Percentiles rank a stretch among this genome's conserved stretches.
These are phyloP conservation scores for Strobilomyces confusus DNA, from an alignment of 768 basidiomycete genomes.

Conservation along the genomic window DNA sequence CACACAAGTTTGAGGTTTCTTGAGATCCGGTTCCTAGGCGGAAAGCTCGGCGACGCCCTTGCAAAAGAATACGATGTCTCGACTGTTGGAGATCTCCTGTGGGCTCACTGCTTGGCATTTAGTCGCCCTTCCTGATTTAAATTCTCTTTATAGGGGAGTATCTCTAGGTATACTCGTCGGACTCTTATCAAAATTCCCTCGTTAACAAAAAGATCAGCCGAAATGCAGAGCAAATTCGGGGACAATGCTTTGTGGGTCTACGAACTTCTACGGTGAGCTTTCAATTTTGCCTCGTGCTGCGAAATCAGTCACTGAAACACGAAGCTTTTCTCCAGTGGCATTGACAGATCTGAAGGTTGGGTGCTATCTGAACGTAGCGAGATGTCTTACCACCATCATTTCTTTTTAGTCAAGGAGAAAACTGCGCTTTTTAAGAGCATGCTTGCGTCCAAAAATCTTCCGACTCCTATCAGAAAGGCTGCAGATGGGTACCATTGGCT, in stretches of 20 bases:
- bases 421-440: conserved; percentile 81
- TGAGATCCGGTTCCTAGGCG: conserved; percentile 91
- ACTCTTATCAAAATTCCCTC: neutral
- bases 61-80: conserved; percentile 86
- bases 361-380: neutral
- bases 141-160: conserved; percentile 41
- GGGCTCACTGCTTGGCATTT: conserved; percentile 27
- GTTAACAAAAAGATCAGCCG: conserved; percentile 42
- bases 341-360: conserved; percentile 84
- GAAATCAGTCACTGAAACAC: neutral
- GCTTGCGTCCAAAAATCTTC: conserved; percentile 94
- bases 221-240: conserved; percentile 77
- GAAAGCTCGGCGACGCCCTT: conserved; percentile 86
- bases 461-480: conserved; percentile 66
- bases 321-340: conserved; percentile 47
- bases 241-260: conserved; percentile 89
- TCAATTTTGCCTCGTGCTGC: neutral
- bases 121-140: conserved; percentile 4
- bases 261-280: conserved; percentile 74
- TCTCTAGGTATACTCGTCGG: conserved; percentile 45
- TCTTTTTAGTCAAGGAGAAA: conserved; percentile 74
- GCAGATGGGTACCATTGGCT: conserved; percentile 89
- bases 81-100: conserved; percentile 90
- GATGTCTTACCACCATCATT: neutral
- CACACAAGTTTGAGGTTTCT: conserved; percentile 2